A percentile compares a stretch with the other conserved stretches of the same genome.
Conservation (phyloP, 1,139 yeast genomes). For the Kurtzmaniella natalensis region DNA sequence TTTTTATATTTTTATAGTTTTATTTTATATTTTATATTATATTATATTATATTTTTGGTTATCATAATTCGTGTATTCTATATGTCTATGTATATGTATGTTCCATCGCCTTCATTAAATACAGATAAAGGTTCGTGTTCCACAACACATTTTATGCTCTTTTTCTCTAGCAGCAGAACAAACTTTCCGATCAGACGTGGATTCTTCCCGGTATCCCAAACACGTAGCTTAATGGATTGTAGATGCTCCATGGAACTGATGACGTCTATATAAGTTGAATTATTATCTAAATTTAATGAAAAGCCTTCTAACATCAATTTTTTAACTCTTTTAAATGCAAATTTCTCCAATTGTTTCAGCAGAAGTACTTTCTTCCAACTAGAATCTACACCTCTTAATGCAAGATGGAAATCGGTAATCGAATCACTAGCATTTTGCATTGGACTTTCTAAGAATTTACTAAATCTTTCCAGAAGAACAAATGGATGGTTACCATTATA, state of each 20-base stretch:
- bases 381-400: conserved; percentile 8
- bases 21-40: too few species aligned
- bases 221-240: conserved; percentile 3
- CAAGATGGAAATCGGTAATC: conserved; percentile 2
- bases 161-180: too few species aligned
- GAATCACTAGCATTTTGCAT: conserved; percentile 6
- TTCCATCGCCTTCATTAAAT: too few species aligned
- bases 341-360: conserved; percentile 13
- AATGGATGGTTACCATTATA: conserved; percentile 29
- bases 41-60: too few species aligned
- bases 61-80: too few species aligned
- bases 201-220: conserved; percentile 4
- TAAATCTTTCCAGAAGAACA: conserved; percentile 34
- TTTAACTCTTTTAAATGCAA: conserved; percentile 19
- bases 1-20: too few species aligned
- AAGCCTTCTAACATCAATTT: conserved; percentile 23
- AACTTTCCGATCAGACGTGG: not conserved
- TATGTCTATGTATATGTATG: too few species aligned
- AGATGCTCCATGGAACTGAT: conserved; percentile 1
- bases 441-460: conserved; percentile 20
- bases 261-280: conserved; percentile 1
- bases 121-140: too few species aligned
- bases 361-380: conserved; percentile 13
- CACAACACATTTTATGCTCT: too few species aligned
- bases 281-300: conserved; percentile 12